Conservation (phyloP, 1,284 basidiomycete species). For the Ganoderma boninense region DNA sequence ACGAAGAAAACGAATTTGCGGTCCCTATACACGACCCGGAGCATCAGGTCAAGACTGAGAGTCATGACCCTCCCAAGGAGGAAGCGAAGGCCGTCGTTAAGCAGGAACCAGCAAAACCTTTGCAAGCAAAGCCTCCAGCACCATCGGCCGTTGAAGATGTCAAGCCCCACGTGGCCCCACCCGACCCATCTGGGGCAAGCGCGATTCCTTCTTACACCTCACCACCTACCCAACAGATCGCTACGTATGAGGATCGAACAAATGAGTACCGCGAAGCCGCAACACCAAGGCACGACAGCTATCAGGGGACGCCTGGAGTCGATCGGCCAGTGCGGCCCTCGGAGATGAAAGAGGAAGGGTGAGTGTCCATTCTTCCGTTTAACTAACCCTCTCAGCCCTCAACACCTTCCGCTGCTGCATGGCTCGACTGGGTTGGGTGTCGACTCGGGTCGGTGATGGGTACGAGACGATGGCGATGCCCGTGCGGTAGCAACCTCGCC, state of each 20-base stretch:
- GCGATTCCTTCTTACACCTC: constrained; percentile 39
- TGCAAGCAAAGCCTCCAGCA: constrained; percentile 23
- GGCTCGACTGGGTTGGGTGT: constrained; percentile 37
- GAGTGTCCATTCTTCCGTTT: constrained; percentile 54
- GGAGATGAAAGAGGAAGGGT: constrained; percentile 99
- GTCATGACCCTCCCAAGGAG: constrained; percentile 41
- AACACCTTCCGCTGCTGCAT: constrained; percentile 31
- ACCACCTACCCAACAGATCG: constrained; percentile 69
- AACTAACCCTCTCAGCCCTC: constrained; percentile 32
- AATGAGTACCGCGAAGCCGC: constrained; percentile 57
- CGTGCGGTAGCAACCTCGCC: constrained; percentile 50
- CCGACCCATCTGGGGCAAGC: constrained; percentile 19
- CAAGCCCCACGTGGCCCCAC: constrained; percentile 22
- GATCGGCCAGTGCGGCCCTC: constrained; percentile 84
- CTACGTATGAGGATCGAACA: constrained; percentile 75
- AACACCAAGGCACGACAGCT: constrained; percentile 45
- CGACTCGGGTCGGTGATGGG: constrained; percentile 38
- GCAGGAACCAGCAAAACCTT: constrained; percentile 27
- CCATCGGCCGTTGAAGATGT: constrained; percentile 21
- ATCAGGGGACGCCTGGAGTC: constrained; percentile 50
- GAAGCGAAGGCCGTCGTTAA: constrained; percentile 30
- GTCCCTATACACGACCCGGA: constrained; percentile 49
- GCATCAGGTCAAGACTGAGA: constrained; percentile 30
- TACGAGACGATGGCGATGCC: constrained; percentile 44
- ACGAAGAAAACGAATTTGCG: constrained; percentile 71